These are phyloP conservation scores for Neurospora sp. DNA, from an alignment of 495 filamentous ascomycete genomes.

Conservation along the genomic window DNA sequence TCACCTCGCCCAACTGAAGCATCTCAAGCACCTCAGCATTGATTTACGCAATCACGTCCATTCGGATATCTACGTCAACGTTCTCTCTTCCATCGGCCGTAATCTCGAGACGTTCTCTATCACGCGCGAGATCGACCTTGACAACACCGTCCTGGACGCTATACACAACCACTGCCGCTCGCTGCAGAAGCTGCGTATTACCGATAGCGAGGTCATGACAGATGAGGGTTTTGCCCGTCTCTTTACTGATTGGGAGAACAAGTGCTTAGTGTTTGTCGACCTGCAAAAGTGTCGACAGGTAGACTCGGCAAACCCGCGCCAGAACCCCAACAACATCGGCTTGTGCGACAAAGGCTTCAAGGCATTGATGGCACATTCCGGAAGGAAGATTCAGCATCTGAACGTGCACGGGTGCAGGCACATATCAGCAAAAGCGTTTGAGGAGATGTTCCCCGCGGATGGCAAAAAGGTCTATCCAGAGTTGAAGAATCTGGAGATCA, in stretches of 20 bases:
- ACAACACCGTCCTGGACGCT: slow-evolving; percentile 51
- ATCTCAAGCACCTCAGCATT: slow-evolving; percentile 64
- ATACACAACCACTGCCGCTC: slow-evolving; percentile 57
- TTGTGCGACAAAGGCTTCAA: slow-evolving; percentile 63
- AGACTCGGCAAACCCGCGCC: slow-evolving; percentile 44
- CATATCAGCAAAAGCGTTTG: slow-evolving; percentile 56
- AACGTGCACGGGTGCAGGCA: slow-evolving; percentile 73
- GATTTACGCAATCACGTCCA: slow-evolving; percentile 46
- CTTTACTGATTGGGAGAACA: slow-evolving; percentile 70
- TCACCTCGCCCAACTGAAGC: slow-evolving; percentile 43
- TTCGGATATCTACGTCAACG: slow-evolving; percentile 44
- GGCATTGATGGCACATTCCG: slow-evolving; percentile 79
- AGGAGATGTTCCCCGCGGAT: slow-evolving; percentile 52
- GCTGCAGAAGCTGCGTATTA: slow-evolving; percentile 69
- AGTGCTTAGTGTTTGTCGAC: slow-evolving; percentile 55
- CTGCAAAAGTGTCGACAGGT: slow-evolving; percentile 63
- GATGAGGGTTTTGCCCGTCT: slow-evolving; percentile 59
- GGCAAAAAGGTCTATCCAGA: slow-evolving; percentile 45
- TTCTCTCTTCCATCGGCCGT: slow-evolving; percentile 49
- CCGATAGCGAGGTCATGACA: slow-evolving; percentile 60
- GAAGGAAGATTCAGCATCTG: slow-evolving; percentile 46
- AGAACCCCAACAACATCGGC: slow-evolving; percentile 55
- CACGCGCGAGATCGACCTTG: slow-evolving; percentile 43
- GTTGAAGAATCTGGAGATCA: slow-evolving; percentile 62
- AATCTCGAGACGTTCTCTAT: slow-evolving; percentile 64